A percentile compares a stretch with the other conserved stretches of the same genome.
phyloP scores from a whole-genome alignment of 371 early-diverging fungal species.

The Mucor sp. region DNA sequence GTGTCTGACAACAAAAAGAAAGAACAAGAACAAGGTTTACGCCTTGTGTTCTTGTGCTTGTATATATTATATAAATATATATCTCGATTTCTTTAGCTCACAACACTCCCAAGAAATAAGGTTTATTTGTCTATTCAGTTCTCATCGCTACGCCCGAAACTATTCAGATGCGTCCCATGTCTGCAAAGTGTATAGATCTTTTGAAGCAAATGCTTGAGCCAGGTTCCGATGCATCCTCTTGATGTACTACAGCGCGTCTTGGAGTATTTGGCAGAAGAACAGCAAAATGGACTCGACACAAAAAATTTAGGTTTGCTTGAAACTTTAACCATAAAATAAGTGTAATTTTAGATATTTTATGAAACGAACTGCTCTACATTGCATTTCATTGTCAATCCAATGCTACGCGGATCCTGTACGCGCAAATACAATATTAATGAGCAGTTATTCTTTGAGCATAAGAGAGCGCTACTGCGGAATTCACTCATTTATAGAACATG shows the following conservation, averaged over 20 bases:
- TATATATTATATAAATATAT: neutral
- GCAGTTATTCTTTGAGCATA: neutral
- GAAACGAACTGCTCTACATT: neutral
- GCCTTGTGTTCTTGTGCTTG: neutral
- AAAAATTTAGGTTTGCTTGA: neutral
- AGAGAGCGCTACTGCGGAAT: neutral
- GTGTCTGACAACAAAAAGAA: conserved; percentile 1
- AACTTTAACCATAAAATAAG: neutral
- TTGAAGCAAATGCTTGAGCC: neutral
- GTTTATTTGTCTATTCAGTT: neutral
- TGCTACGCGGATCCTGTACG: neutral
- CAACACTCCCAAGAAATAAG: neutral
- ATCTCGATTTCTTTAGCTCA: neutral
- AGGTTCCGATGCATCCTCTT: neutral
- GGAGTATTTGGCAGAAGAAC: neutral
- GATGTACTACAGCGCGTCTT: neutral
- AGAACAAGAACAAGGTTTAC: neutral
- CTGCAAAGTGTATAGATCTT: neutral
- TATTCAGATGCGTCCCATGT: neutral
- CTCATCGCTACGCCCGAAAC: neutral
- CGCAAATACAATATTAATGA: neutral
- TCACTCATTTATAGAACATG: neutral
- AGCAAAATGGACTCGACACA: neutral
- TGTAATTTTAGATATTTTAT: neutral
- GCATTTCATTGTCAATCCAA: neutral